Evolutionary conservation across 2,329 filamentous ascomycete species (phyloP).

Genomic region (Cercospora sp.): DNA sequence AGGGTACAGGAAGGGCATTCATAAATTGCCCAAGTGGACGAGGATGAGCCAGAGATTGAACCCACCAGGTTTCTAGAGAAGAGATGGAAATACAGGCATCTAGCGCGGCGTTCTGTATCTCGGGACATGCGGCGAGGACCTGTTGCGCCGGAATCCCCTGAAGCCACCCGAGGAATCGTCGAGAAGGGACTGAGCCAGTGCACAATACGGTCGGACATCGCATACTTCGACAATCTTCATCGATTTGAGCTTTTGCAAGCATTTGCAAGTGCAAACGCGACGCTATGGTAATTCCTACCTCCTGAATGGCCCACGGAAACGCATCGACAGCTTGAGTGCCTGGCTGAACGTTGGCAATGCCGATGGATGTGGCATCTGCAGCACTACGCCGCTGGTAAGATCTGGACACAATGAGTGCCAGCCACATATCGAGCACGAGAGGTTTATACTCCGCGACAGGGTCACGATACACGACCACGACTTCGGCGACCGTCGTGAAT

Average conservation of each 20-base stretch:
- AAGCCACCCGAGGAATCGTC: neutral
- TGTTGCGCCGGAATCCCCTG: neutral
- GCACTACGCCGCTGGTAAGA: neutral
- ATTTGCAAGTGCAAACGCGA: neutral
- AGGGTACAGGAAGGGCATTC: constrained; percentile 93
- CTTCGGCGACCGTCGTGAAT: neutral
- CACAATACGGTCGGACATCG: neutral
- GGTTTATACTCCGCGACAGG: neutral
- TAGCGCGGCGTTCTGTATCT: neutral
- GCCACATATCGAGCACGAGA: neutral
- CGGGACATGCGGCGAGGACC: no score
- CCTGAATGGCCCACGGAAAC: neutral
- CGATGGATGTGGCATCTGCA: neutral
- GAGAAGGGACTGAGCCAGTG: neutral
- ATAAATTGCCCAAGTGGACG: constrained; percentile 80
- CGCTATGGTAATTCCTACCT: neutral
- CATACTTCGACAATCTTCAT: neutral
- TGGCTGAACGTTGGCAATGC: neutral
- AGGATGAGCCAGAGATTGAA: constrained; percentile 91
- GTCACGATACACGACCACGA: neutral
- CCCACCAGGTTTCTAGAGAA: constrained; percentile 78
- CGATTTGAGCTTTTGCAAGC: neutral
- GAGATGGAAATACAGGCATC: neutral
- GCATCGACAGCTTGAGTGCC: neutral
- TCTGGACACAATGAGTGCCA: neutral